Conservation (phyloP, 257 asterid genomes). For the Penstemon newberryi region DNA sequence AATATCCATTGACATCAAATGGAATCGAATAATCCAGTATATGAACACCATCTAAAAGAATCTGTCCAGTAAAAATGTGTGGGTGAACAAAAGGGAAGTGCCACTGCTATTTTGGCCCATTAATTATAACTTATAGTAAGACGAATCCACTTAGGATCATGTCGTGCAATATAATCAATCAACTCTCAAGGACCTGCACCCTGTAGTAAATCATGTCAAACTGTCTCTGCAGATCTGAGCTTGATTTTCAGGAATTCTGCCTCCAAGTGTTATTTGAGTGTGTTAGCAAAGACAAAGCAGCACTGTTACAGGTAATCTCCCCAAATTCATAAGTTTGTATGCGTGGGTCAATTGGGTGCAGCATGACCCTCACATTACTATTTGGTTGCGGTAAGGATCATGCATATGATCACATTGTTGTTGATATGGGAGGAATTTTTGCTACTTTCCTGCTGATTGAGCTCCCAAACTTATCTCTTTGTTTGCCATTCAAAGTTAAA, state of each 20-base stretch:
- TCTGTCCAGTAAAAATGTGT: not conserved
- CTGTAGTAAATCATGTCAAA: slow-evolving; percentile 22
- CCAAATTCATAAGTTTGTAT: not conserved
- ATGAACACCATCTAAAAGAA: not conserved
- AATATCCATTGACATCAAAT: not conserved
- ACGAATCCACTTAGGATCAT: not conserved
- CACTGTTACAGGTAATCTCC: slow-evolving; percentile 72
- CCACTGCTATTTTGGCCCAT: not conserved
- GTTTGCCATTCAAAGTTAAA: not conserved
- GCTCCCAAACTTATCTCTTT: not conserved
- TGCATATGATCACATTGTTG: slow-evolving; percentile 19
- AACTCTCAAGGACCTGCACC: slow-evolving; percentile 5
- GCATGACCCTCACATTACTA: slow-evolving; percentile 12
- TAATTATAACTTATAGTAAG: slow-evolving; percentile 8
- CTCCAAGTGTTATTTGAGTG: slow-evolving; percentile 90
- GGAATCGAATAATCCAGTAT: not conserved
- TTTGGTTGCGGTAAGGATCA: slow-evolving; percentile 2
- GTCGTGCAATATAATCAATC: not conserved
- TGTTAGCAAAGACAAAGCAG: slow-evolving; percentile 97
- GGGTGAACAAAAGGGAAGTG: slow-evolving; percentile 1
- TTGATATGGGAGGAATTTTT: slow-evolving; percentile 14
- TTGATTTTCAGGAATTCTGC: slow-evolving; percentile 87
- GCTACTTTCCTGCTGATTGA: slow-evolving; percentile 9
- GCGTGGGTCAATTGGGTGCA: slow-evolving; percentile 9
- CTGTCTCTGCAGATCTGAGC: slow-evolving; percentile 62